phyloP scores from a whole-genome alignment of 768 basidiomycete genomes.

The Xerocomellus dryophilus region DNA sequence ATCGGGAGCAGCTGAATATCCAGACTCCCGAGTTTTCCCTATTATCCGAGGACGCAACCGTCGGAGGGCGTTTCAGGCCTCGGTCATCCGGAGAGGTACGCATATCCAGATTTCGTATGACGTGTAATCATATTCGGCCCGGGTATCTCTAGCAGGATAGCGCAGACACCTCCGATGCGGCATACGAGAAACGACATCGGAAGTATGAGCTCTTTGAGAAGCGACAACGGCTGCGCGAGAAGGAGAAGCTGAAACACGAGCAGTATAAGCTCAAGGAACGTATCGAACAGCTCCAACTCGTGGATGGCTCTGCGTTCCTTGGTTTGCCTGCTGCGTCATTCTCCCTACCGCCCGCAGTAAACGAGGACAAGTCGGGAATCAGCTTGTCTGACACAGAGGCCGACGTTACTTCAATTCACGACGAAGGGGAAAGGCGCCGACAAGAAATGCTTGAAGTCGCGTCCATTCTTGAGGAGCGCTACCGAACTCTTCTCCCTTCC shows the following conservation, averaged over 20 bases:
- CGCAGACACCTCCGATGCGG: conserved; percentile 73
- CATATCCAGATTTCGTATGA: conserved; percentile 11
- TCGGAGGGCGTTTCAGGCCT: conserved; percentile 69
- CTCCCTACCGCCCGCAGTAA: conserved; percentile 32
- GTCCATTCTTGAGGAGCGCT: conserved; percentile 63
- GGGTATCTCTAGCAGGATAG: conserved; percentile 38
- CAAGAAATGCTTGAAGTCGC: conserved; percentile 75
- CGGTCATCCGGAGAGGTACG: conserved; percentile 69
- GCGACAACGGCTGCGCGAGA: conserved; percentile 79
- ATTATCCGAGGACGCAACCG: conserved; percentile 47
- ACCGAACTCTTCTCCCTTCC: conserved; percentile 68
- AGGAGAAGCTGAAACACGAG: conserved; percentile 88
- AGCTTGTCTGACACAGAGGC: conserved; percentile 33
- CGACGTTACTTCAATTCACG: conserved; percentile 38
- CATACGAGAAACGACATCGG: conserved; percentile 78
- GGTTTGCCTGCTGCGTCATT: conserved; percentile 57
- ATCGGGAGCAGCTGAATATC: conserved; percentile 64
- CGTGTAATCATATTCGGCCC: conserved; percentile 8
- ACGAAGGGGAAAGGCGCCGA: conserved; percentile 72
- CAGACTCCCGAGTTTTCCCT: conserved; percentile 71
- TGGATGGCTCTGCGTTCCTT: conserved; percentile 72
- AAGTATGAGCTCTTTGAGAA: conserved; percentile 88
- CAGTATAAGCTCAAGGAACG: conserved; percentile 90
- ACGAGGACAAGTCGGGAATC: conserved; percentile 28
- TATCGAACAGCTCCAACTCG: conserved; percentile 74